These are phyloP conservation scores for Murraya paniculata DNA, from an alignment of 345 rosid species.

Conservation along the genomic window DNA sequence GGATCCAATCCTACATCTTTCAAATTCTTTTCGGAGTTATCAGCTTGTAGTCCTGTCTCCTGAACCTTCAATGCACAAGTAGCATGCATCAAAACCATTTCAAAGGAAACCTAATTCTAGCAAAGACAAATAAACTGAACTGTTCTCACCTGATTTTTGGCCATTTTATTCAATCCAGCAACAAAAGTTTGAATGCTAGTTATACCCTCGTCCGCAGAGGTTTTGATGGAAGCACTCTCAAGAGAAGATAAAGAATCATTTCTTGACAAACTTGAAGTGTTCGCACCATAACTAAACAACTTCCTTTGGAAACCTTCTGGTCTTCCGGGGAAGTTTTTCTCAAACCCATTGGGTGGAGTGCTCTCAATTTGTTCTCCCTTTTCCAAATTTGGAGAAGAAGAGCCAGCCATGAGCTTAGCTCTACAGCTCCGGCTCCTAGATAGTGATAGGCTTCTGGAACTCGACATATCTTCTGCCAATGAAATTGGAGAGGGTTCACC, in stretches of 20 bases:
- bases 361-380: constrained; percentile 31
- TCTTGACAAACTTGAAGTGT: constrained; percentile 43
- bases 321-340: constrained; percentile 59
- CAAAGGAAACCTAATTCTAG: constrained; percentile 10
- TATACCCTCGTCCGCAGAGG: constrained; percentile 60
- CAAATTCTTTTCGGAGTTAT: constrained; percentile 36
- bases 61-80: constrained; percentile 21
- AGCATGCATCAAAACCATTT: constrained; percentile 4
- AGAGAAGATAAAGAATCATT: constrained; percentile 75
- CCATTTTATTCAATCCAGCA: constrained; percentile 80
- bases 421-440: constrained; percentile 57
- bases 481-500: constrained; percentile 31
- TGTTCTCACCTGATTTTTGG: constrained; percentile 42
- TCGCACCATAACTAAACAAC: constrained; percentile 36
- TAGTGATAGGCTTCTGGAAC: constrained; percentile 47
- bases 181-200: constrained; percentile 75
- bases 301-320: constrained; percentile 49
- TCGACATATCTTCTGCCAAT: constrained; percentile 32
- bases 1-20: constrained; percentile 64
- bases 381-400: constrained; percentile 31
- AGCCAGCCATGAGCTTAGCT: constrained; percentile 43
- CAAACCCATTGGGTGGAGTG: constrained; percentile 67
- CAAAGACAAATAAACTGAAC: neutral
- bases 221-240: constrained; percentile 60
- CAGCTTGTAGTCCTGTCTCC: constrained; percentile 27